A percentile compares a stretch with the other conserved stretches of the same genome.
These are phyloP conservation scores for Ophiostoma fasciatum DNA, from an alignment of 2,329 filamentous ascomycete species.

Conservation along the genomic window DNA sequence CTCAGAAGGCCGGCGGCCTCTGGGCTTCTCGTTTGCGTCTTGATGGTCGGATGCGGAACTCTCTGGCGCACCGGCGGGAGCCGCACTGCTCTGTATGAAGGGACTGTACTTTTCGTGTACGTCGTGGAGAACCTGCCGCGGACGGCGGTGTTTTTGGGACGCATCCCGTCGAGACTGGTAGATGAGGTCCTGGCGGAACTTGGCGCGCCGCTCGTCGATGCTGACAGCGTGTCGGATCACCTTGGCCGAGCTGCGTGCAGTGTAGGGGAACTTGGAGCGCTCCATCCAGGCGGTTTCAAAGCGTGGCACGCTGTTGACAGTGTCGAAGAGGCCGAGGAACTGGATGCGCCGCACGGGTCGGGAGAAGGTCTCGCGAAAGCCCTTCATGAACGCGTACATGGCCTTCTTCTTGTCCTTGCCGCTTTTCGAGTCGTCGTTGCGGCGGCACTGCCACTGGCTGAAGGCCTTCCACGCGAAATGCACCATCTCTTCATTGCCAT, in stretches of 20 bases:
- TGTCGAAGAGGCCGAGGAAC: slow-evolving; percentile 70
- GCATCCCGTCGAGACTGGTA: slow-evolving; percentile 28
- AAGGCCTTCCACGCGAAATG: slow-evolving; percentile 75
- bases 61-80: too few relatives aligned
- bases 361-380: slow-evolving; percentile 69
- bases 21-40: slow-evolving; percentile 12
- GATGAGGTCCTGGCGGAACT: slow-evolving; percentile 57
- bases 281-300: slow-evolving; percentile 71
- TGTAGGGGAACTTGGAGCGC: slow-evolving; percentile 61
- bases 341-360: slow-evolving; percentile 58
- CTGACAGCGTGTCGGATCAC: slow-evolving; percentile 56
- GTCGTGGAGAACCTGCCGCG: slow-evolving; percentile 14
- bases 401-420: slow-evolving; percentile 29
- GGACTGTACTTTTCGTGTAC: slow-evolving; percentile 23
- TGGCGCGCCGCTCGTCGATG: slow-evolving; percentile 56
- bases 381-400: slow-evolving; percentile 62
- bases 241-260: slow-evolving; percentile 38
- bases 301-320: slow-evolving; percentile 63
- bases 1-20: too few relatives aligned
- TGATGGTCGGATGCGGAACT: too few relatives aligned
- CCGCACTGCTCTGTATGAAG: too few relatives aligned
- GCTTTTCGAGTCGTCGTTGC: slow-evolving; percentile 19
- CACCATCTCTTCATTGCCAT: slow-evolving; percentile 76
- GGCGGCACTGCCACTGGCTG: slow-evolving; percentile 53
- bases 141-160: slow-evolving; percentile 11